Evolutionary conservation across 495 filamentous ascomycete genomes (phyloP), one percentile per base, ranked within the genome.

Genomic region (Amorphotheca resinae): DNA sequence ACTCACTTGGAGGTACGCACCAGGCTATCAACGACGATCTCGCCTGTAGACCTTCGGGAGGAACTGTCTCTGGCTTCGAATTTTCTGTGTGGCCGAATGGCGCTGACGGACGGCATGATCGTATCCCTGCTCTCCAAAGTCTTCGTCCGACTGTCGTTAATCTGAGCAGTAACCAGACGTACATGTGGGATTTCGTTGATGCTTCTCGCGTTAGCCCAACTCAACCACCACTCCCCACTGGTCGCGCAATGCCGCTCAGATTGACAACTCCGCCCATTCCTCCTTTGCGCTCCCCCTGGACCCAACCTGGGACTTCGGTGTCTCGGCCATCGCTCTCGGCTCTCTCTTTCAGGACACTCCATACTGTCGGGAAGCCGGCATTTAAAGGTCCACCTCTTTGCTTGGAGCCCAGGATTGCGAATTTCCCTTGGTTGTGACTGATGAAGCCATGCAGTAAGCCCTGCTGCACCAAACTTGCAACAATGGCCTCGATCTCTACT

Each of bases 381-480:
- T 58, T 78, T 4, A 71, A 69, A 36, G 84, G 53, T 1, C 75
- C 70, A 1, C 71, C 70, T 1, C 64, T 74, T 38, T 70, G 62
- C 53, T 82, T 83, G 12, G 84, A 75, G 5, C 91, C 88, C 21
- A 82, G 73, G 26, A 95, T 80, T 3, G 86, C 87, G 47, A 93
- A 93, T 15, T 77, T 75, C 21, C 67, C 70, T 50, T 78, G 77
- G 23, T 70, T 64, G 51, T 91, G 83, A 9, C 83, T 83, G 17
- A 95, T 70, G 50, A 88, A 98, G 4, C 91, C 91, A 43, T 79
- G 77, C 38, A 95, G 69, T n/a, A 95, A 65, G 6, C 80, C 82
- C 58, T 93, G 85, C 21, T 80, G 77, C 12, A 93, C 70, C 5
- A 95, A 65, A 1, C 80, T 82, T 0, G 82, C 72, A 8, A 93